Conservation (phyloP, 2,329 filamentous ascomycete genomes). For the Xenosphaeropsis pyriputrescens region DNA sequence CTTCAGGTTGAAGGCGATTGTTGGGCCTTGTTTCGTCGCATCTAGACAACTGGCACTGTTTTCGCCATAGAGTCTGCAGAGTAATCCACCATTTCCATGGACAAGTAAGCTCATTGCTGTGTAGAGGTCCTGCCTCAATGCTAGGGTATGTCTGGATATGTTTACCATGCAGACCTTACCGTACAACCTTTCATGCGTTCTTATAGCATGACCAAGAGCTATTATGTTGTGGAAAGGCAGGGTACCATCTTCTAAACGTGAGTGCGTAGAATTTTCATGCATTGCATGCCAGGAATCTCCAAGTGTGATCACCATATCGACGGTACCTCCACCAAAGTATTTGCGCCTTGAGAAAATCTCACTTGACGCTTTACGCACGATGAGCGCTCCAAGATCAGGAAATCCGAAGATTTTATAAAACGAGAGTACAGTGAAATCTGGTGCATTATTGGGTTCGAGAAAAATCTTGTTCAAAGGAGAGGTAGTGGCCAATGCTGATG, state of each 20-base stretch:
- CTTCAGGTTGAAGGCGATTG: conserved; percentile 67
- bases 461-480: conserved; percentile 55
- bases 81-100: conserved; percentile 35
- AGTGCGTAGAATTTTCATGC: conserved; percentile 51
- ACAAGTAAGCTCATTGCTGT: conserved; percentile 37
- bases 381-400: conserved; percentile 69
- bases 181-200: conserved; percentile 52
- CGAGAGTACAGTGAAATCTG: conserved; percentile 73
- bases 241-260: conserved; percentile 75
- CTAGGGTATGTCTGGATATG: conserved; percentile 54
- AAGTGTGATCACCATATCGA: conserved; percentile 66
- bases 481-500: conserved; percentile 64
- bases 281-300: conserved; percentile 66
- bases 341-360: conserved; percentile 45
- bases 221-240: conserved; percentile 77
- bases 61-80: conserved; percentile 8
- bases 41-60: conserved; percentile 17
- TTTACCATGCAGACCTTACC: conserved; percentile 39
- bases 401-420: conserved; percentile 94
- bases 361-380: conserved; percentile 57
- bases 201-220: conserved; percentile 59
- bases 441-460: conserved; percentile 31
- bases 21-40: conserved; percentile 43
- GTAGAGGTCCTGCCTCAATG: conserved; percentile 41
- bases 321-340: conserved; percentile 86